A percentile compares a stretch with the other conserved stretches of the same genome.
phyloP scores from a whole-genome alignment of 2,329 filamentous ascomycete species.

The Atkinsonella texensis region DNA sequence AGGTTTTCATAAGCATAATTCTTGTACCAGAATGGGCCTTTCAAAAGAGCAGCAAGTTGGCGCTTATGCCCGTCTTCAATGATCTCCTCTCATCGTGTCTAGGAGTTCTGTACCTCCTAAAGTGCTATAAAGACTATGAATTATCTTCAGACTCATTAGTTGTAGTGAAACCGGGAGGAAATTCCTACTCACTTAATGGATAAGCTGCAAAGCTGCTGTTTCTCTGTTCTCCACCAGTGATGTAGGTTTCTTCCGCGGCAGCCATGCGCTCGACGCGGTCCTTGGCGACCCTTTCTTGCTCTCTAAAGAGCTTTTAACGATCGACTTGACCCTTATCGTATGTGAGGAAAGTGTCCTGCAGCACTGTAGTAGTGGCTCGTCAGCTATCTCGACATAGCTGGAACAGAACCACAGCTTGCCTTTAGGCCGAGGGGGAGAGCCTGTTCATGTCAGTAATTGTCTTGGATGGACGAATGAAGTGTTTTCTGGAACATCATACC shows the following conservation, averaged over 20 bases:
- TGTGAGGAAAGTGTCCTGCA: constrained; percentile 6
- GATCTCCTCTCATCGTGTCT: constrained; percentile 3
- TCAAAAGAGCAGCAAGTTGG: constrained; percentile 6
- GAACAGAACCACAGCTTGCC: neutral
- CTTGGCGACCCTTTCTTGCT: constrained; percentile 6
- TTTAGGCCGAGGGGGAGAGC: neutral
- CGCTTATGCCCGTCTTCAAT: constrained; percentile 9
- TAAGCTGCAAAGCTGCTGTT: constrained; percentile 9
- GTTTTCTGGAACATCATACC: neutral
- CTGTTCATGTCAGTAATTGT: neutral
- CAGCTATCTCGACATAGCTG: neutral
- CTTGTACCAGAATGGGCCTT: constrained; percentile 7
- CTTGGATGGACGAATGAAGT: no score
- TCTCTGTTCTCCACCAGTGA: constrained; percentile 9
- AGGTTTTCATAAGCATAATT: constrained; percentile 7
- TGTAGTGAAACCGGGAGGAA: neutral
- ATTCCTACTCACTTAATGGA: constrained; percentile 5
- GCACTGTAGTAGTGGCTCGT: neutral
- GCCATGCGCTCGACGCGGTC: constrained; percentile 7
- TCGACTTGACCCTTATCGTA: constrained; percentile 7
- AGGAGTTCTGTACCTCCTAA: constrained; percentile 5
- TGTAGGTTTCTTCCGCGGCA: constrained; percentile 3
- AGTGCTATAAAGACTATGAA: constrained; percentile 1
- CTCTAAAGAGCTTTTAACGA: constrained; percentile 1
- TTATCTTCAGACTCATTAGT: neutral